Base-by-base conservation (phyloP, 2,329 filamentous ascomycete species). In the Aspergillus sp. region DNA sequence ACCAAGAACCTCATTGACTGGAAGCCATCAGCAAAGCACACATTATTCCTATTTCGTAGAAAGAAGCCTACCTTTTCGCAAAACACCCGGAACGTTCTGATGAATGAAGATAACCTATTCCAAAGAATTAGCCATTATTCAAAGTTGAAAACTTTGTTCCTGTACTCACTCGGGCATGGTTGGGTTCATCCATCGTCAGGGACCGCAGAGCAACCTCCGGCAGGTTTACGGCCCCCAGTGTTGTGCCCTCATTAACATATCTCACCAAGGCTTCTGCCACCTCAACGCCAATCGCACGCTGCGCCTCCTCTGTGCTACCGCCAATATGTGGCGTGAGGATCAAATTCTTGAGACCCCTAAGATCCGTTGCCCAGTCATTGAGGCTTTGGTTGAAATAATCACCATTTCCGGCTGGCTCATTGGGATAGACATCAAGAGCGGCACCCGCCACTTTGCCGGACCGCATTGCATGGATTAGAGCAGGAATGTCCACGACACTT, bases 271-370 rank as follows among this genome's bases (percentile, higher is more conserved):
- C 91, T 51, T 95, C 89, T 65, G 86, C 88, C 60, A 99, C 95
- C 82, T 99, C 95, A 47, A 96, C 85, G 69, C 95, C 95, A 74
- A 99, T 99, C 15, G 95, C 94, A 60, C 91, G 89, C 80, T 99
- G 95, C 5, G 95, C 95, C 80, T 99, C 95, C 79, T 99, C 95
- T 0, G 95, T 99, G 78, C 92, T 97, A 58, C 95, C 95, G 69
- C 95, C 95, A 72, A 99, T 98, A 77, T 99, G 95, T 21, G 95
- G 95, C 1, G 94, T 97, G 53, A 99, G 84, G 68, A 99, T 96
- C 67, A 99, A 83, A 80, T 99, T 99, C 79, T 89, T 95, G 62
- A 98, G 82, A 55, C 85, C 85, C 57, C 91, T 87, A 51, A 99
- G 85, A 63, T 97, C 93, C 71, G 93, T 88, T 28, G 87, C 89